Base-by-base conservation (phyloP, 169 alveolate species). In the Plasmodium cynomolgi region DNA sequence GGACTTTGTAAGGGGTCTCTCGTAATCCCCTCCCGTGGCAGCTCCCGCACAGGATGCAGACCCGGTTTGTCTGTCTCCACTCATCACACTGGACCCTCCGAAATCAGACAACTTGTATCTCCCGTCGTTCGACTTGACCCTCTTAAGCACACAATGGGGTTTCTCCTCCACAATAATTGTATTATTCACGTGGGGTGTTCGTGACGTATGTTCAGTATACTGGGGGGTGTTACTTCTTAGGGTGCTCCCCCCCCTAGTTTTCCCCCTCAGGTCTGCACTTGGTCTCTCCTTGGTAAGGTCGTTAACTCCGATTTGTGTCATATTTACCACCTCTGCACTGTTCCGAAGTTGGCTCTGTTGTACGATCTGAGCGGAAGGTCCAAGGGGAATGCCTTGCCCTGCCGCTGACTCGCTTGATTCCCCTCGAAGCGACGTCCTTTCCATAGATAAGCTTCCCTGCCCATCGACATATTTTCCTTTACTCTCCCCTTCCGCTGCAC, bases 1-100 rank as follows among this genome's bases (percentile, higher is more conserved):
- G 13, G 86, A 77, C 13, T 79, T 86, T 44, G 71, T 77, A 50
- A 86, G 81, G n/a, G 93, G 11, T 77, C 81, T 54, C 1, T 13
- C 44, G 11, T 39, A 58, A 56, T 17, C 77, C 13, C 23, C 29
- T 1, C 50, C 34, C 33, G 26, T 73, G 17, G 2, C 44, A 9
- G 23, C 39, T 20, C 0, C 50, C 6, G 8, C 54, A 17, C 41
- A 37, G 7, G 84, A 11, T 2, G 62, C 17, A 3, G 75, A 68
- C 15, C 37, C 31, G n/a, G 17, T 68, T 68, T 20, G 37, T 29
- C 37, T 68, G 31, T 29, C 82, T 39, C 39, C 77, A n/a, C 73
- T 83, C 1, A 50, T 54, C 1, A 26, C 41, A 33, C 23, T 58
- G 17, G 29, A 15, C 9, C 68, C 68, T 20, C 23, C 26, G 13